Base-by-base conservation (phyloP, 129 eudicot genomes). In the Chrysanthemum lavandulifolium region DNA sequence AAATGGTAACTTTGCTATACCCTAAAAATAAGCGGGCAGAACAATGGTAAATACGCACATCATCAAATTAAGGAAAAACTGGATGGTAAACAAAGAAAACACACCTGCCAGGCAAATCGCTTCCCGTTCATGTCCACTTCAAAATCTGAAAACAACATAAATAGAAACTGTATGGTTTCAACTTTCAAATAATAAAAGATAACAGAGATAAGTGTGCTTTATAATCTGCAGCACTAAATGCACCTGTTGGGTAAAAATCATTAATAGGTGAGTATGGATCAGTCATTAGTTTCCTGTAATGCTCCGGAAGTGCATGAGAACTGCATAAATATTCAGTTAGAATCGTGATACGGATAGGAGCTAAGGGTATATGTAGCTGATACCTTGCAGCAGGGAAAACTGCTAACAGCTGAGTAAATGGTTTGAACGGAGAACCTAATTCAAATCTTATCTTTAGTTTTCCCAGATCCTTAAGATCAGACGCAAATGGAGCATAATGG, bases 241-340 rank as follows among this genome's bases (percentile, higher is more conserved):
- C 65, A 83, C 87, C 87, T 57, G 72, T 76, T 21, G 84, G 84
- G 71, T 83, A 83, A 72, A 83, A 83, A 61, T 83, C 87, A 23
- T 76, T 80, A 11, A 83, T 83, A 50, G 76, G 78, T 0, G 87
- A 83, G 52, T 72, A n/a, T 2, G 81, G 76, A 76, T 83, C 84
- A 3, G 59, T 71, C 84, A 83, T 83, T 61, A 83, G 40, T 27
- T 59, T 75, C 63, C 84, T 61, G 47, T 83, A 83, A 5, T 61
- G 69, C 59, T 27, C 60, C 9, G 84, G 87, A 61, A 83, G 84
- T 18, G 87, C 87, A 72, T 83, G 82, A 13, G 84, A 51, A 59
- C 87, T 83, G 81, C 79, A 79, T 50, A 48, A 67, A 6, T 2
- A n/a, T 23, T 68, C n/a, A 60, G 16, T 50, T 59, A 21, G 64